Evolutionary conservation across 2,329 filamentous ascomycete genomes (phyloP), one percentile per base, ranked within the genome.

Genomic region (Trichoderma koningii): DNA sequence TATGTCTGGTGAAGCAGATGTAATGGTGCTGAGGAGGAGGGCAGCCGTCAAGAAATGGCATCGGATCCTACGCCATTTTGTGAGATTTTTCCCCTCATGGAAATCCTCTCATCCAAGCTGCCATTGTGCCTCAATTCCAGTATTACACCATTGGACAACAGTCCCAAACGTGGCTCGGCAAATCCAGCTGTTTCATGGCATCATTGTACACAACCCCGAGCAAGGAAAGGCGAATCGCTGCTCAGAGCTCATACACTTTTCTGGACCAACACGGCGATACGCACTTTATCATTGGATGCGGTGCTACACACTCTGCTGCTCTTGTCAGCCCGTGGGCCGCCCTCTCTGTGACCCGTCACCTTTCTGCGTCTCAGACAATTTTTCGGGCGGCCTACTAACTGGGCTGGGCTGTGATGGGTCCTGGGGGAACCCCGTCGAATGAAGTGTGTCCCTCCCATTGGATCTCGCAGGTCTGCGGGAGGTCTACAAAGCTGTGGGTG

Each of bases 371-470:
- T 48, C 42, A 48, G 38, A 50, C 26, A 23, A 47, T 45, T 26
- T 50, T 45, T 26, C 42, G 60, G 48, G 60, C n/a, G 60, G 60
- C 60, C 60, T 47, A 63, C 26, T 41, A 55, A 3, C 3, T 19
- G 38, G n/a, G 23, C 50, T 17, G 34, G 41, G 60, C 60, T 53
- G 19, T 26, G 50, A 55, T 44, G 59, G 23, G n/a, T n/a, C 41
- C 50, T 12, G 26, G 15, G 34, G 38, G 19, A 34, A 60, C 19
- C 21, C 21, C 30, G 41, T 51, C 47, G 48, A 52, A 34, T 52
- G 26, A 23, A 45, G 52, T 12, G 26, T 28, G 26, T 28, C 38
- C 3, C 12, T 45, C 57, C 26, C 9, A 62, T 53, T 62, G 48
- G 57, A 14, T 17, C n/a, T 28, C 17, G 6, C 34, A 38, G n/a